A percentile compares a stretch with the other conserved stretches of the same genome.
Conservation (phyloP, 2,329 filamentous ascomycete genomes). For the Trichoderma asperellum region DNA sequence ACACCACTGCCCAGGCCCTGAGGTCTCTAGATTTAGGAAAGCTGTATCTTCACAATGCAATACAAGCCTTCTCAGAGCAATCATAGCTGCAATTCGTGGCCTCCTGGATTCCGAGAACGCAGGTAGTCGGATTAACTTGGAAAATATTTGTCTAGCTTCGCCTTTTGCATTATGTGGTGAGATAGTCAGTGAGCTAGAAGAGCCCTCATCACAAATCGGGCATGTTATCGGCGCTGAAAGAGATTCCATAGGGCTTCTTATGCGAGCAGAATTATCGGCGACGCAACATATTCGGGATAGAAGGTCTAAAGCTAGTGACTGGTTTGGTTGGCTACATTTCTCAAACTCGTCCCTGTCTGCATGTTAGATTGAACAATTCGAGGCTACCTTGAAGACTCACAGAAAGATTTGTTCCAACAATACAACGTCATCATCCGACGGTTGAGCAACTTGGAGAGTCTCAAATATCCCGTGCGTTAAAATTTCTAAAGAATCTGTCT, state of each 20-base stretch:
- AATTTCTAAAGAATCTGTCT: conserved; percentile 31
- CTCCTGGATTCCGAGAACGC: conserved; percentile 59
- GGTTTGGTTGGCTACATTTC: conserved; percentile 51
- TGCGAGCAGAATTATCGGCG: conserved; percentile 15
- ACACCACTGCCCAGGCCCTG: conserved; percentile 76
- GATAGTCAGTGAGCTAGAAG: not conserved
- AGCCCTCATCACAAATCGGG: conserved; percentile 35
- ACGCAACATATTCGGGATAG: conserved; percentile 56
- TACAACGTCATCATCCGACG: conserved; percentile 34
- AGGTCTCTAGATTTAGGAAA: conserved; percentile 69
- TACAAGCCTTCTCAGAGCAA: conserved; percentile 69
- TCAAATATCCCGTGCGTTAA: conserved; percentile 37
- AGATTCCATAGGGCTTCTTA: conserved; percentile 1
- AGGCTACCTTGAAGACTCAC: conserved; percentile 46
- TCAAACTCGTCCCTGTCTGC: conserved; percentile 47
- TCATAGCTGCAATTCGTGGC: conserved; percentile 71
- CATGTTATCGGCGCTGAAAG: conserved; percentile 30
- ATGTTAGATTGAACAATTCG: conserved; percentile 31
- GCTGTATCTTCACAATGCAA: conserved; percentile 64
- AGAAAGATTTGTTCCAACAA: conserved; percentile 46
- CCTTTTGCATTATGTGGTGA: conserved; percentile 37
- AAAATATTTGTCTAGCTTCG: conserved; percentile 51
- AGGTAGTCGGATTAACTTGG: conserved; percentile 49
- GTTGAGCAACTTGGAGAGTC: conserved; percentile 37
- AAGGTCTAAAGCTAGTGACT: conserved; percentile 57